These are phyloP conservation scores for Porpolomopsis calyptriformis DNA, from an alignment of 768 basidiomycete genomes.

Conservation along the genomic window DNA sequence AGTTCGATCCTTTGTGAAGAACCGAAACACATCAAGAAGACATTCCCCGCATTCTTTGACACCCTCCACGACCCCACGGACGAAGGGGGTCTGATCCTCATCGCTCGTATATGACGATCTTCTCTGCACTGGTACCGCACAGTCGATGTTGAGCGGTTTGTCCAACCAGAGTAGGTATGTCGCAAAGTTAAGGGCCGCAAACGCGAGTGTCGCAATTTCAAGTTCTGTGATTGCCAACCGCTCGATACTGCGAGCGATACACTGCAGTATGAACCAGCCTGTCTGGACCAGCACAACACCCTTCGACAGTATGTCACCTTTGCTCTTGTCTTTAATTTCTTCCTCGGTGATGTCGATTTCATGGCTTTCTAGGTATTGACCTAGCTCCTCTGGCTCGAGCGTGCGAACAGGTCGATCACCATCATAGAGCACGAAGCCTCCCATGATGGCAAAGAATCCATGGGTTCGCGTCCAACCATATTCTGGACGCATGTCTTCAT, in stretches of 20 bases:
- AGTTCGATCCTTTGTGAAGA: background rate
- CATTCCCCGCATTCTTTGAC: too few species aligned
- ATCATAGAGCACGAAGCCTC: constrained; percentile 6
- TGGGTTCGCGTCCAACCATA: constrained; percentile 5
- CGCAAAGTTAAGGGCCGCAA: constrained; percentile 16
- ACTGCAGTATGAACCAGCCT: constrained; percentile 23
- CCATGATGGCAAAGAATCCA: constrained; percentile 7
- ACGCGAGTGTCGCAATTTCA: constrained; percentile 22
- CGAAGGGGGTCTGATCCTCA: background rate
- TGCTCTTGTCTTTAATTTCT: constrained; percentile 19
- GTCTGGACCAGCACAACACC: constrained; percentile 18
- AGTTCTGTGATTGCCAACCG: constrained; percentile 20
- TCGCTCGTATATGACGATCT: background rate
- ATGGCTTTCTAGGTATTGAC: too few species aligned
- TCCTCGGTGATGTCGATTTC: too few species aligned
- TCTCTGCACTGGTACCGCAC: constrained; percentile 9
- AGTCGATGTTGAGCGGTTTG: constrained; percentile 22
- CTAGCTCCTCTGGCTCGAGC: too few species aligned
- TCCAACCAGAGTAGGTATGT: constrained; percentile 27
- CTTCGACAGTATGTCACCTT: constrained; percentile 19
- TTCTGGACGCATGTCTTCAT: background rate
- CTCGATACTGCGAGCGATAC: constrained; percentile 14
- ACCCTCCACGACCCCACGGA: background rate
- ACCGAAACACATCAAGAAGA: too few species aligned
- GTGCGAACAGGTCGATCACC: too few species aligned